Percentiles rank a stretch among this genome's conserved stretches.
Conservation (phyloP, 371 early-diverging fungal genomes). For the Quaeritorhiza haematococci region DNA sequence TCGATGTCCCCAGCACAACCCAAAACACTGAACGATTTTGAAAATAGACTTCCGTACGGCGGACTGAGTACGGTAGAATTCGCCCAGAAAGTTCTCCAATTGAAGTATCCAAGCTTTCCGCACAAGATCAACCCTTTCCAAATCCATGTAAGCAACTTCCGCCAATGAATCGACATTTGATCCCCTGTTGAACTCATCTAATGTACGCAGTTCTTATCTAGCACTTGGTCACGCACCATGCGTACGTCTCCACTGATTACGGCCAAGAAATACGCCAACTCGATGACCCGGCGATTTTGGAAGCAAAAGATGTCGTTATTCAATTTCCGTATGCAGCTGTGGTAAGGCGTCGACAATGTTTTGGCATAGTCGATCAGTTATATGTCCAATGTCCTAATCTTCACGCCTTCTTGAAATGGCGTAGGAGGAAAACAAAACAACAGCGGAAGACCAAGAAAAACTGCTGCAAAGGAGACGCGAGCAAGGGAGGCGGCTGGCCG, state of each 20-base stretch:
- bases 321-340: slow-evolving; percentile 71
- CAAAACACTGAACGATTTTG: no score
- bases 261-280: slow-evolving; percentile 50
- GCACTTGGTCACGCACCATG: slow-evolving; percentile 60
- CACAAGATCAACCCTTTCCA: slow-evolving; percentile 68
- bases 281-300: slow-evolving; percentile 50
- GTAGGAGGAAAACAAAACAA: slow-evolving; percentile 76
- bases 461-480: slow-evolving; percentile 30
- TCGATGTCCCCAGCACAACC: no score
- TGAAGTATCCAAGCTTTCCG: slow-evolving; percentile 86
- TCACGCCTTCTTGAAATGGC: slow-evolving; percentile 25
- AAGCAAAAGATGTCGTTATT: slow-evolving; percentile 55
- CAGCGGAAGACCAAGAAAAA: slow-evolving; percentile 24
- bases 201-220: not conserved
- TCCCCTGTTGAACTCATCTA: not conserved
- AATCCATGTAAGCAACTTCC: slow-evolving; percentile 50
- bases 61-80: slow-evolving; percentile 71
- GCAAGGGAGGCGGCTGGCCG: slow-evolving; percentile 66
- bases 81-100: slow-evolving; percentile 78
- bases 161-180: not conserved
- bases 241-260: slow-evolving; percentile 73
- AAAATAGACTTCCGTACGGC: slow-evolving; percentile 58
- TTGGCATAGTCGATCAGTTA: not conserved
- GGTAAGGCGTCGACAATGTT: slow-evolving; percentile 24
- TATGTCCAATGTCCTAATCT: slow-evolving; percentile 3